Evolutionary conservation across 2,329 filamentous ascomycete genomes (phyloP), one percentile per base, ranked within the genome.

Genomic region (Aspergillus neoniger): DNA sequence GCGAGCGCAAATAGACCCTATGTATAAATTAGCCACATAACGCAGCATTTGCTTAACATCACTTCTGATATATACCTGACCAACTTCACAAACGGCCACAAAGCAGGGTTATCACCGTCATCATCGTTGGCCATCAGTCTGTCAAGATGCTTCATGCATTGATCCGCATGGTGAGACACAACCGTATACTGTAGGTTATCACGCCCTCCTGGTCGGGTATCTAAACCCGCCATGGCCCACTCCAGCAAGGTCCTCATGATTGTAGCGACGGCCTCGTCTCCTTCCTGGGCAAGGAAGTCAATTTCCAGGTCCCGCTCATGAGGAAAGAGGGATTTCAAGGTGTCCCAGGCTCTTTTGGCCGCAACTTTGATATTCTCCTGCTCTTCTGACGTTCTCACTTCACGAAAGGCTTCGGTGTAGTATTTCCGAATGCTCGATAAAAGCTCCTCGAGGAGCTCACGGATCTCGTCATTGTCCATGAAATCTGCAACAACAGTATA

Each of bases 1-100:
- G 61, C 2, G 64, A 63, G 5, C 55, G 36, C 10, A 70, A 28
- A 56, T 69, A 69, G 8, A 69, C 67, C 51, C 68, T 70, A 15
- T 23, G 14, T 15, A 17, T 30, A 12, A 4, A 30, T 30, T 10
- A 30, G 28, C 28, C 28, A 4, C 28, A 12, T 30, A 30, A 30
- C 28, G 28, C 28, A 30, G 9, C 28, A 12, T 4, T 30, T 30
- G 7, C 25, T 1, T 28, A 8, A 2, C 0, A 28, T 36, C 32
- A 36, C 32, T 14, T 15, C 32, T 15, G 28, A 2, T 30, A 47
- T 19, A 14, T 19, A 68, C 68, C 61, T 64, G 15, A 69, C 62
- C 32, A 67, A 30, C 25, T 65, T 70, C 5, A 69, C 59, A 25
- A 67, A 70, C 4, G 67, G 68, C 67, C 67, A 70, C 4, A 68